Percentiles rank a stretch among this genome's conserved stretches.
phyloP scores from a whole-genome alignment of 495 filamentous ascomycete species.

The Echria macrotheca region DNA sequence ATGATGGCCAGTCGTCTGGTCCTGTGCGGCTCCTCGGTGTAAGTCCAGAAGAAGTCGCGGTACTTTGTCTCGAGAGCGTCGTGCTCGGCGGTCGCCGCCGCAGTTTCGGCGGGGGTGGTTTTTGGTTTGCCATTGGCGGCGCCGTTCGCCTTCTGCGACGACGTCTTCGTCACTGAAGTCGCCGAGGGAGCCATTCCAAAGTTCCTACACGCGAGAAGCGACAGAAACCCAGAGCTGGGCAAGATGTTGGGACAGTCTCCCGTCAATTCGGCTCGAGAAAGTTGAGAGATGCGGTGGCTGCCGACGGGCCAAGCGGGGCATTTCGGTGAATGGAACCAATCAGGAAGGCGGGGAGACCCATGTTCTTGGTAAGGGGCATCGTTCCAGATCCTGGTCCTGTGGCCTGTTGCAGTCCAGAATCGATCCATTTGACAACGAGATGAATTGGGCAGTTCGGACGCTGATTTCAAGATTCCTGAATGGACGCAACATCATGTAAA shows the following conservation, averaged over 20 bases:
- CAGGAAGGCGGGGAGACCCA: slow-evolving; percentile 4
- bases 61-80: slow-evolving; percentile 38
- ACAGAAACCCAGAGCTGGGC: neutral
- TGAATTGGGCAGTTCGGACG: no score
- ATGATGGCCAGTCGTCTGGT: slow-evolving; percentile 89
- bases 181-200: slow-evolving; percentile 19
- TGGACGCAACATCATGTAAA: no score
- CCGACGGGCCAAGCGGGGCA: slow-evolving; percentile 3
- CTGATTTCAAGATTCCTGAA: no score
- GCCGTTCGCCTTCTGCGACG: slow-evolving; percentile 12
- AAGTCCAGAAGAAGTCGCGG: slow-evolving; percentile 78
- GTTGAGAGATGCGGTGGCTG: no score
- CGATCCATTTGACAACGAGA: no score
- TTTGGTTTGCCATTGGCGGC: slow-evolving; percentile 17
- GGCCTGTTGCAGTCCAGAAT: no score
- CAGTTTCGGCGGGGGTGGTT: slow-evolving; percentile 1
- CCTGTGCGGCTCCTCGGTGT: slow-evolving; percentile 95
- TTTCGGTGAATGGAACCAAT: slow-evolving; percentile 1
- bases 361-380: slow-evolving; percentile 7
- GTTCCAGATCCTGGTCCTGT: slow-evolving; percentile 15
- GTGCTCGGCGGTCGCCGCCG: slow-evolving; percentile 7
- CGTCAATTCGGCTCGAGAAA: no score
- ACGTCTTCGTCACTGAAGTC: slow-evolving; percentile 9
- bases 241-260: no score
- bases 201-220: neutral